Percentiles rank a stretch among this genome's conserved stretches.
These are phyloP conservation scores for Coniella lustricola DNA, from an alignment of 2,329 filamentous ascomycete species.

Conservation along the genomic window DNA sequence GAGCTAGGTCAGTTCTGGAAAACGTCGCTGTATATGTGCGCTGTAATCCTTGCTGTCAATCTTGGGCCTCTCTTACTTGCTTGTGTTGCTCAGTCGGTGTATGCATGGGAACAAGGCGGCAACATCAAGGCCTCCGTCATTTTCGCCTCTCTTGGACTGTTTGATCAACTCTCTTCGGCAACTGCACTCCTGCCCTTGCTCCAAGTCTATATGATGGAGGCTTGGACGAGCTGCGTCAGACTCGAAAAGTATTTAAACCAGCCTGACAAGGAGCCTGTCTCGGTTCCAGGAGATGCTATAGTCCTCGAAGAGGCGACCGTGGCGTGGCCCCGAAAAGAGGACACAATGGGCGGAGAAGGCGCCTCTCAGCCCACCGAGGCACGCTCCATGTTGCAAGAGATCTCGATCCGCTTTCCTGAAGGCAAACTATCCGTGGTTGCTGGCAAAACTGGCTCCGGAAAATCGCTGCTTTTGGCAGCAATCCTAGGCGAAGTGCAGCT, in stretches of 20 bases:
- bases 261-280: conserved; percentile 23
- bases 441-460: conserved; percentile 33
- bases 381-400: conserved; percentile 26
- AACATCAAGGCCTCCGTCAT: conserved; percentile 28
- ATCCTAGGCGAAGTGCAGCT: conserved; percentile 34
- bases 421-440: conserved; percentile 29
- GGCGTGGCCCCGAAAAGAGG: conserved; percentile 27
- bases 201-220: conserved; percentile 28
- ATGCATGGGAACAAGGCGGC: conserved; percentile 26
- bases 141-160: conserved; percentile 29
- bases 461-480: conserved; percentile 32
- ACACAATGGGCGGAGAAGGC: conserved; percentile 17
- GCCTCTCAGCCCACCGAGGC: conserved; percentile 17
- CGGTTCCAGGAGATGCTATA: conserved; percentile 21
- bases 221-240: conserved; percentile 29
- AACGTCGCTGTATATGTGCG: conserved; percentile 24
- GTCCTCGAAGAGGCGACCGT: conserved; percentile 26
- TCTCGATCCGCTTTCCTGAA: conserved; percentile 27
- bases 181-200: conserved; percentile 26
- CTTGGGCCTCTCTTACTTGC: conserved; percentile 27
- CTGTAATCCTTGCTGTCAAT: conserved; percentile 25
- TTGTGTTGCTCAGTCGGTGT: conserved; percentile 26
- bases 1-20: conserved; percentile 30
- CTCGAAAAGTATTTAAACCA: conserved; percentile 28
- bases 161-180: conserved; percentile 29